These are phyloP conservation scores for Ceratobasidium sp. DNA, from an alignment of 1,284 basidiomycete genomes.

Conservation along the genomic window DNA sequence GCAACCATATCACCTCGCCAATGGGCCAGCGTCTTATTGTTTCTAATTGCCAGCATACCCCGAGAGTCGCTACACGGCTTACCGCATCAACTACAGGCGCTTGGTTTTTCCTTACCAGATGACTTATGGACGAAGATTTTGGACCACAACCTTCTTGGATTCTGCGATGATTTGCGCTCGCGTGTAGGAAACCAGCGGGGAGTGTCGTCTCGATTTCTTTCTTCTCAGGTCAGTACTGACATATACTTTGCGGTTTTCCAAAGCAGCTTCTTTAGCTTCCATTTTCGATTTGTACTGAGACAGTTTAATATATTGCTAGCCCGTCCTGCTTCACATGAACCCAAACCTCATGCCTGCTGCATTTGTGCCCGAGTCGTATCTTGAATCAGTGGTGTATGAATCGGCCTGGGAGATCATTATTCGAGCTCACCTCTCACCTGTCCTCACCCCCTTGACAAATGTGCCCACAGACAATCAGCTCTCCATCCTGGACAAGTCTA, in stretches of 20 bases:
- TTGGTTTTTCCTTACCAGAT: background rate
- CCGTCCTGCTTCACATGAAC: conserved; percentile 41
- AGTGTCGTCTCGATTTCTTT: conserved; percentile 54
- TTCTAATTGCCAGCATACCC: conserved; percentile 12
- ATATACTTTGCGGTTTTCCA: conserved; percentile 43
- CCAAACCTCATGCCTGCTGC: conserved; percentile 34
- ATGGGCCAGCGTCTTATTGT: conserved; percentile 6
- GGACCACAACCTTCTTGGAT: background rate
- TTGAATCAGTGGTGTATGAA: conserved; percentile 22
- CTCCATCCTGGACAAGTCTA: conserved; percentile 35
- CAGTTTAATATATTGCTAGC: conserved; percentile 42
- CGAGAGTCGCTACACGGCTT: conserved; percentile 1
- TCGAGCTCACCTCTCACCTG: background rate
- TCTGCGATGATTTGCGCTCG: conserved; percentile 16
- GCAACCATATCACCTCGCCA: background rate
- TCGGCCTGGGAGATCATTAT: conserved; percentile 12
- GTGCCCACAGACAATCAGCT: background rate
- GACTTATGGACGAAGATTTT: background rate
- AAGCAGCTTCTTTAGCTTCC: conserved; percentile 45
- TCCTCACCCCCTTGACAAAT: background rate
- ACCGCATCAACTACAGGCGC: conserved; percentile 2
- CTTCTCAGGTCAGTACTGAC: conserved; percentile 58
- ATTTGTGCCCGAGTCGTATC: conserved; percentile 14
- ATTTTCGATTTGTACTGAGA: conserved; percentile 40
- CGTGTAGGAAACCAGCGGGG: conserved; percentile 47